Conservation (phyloP, 1,139 yeast genomes). For the Kurtzmaniella quercitrusa region DNA sequence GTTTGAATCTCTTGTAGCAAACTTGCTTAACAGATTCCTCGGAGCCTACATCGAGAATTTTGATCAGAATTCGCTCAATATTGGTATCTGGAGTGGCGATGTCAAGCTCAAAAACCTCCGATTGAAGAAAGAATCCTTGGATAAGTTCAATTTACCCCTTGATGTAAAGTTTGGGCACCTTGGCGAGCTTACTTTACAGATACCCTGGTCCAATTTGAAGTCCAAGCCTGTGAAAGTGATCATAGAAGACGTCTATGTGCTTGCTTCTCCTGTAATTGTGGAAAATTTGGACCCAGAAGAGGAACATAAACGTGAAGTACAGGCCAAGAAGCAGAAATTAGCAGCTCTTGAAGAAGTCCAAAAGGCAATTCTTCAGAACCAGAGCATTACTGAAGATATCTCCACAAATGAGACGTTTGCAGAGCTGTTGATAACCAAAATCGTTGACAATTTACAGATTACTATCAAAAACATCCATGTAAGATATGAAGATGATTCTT, state of each 20-base stretch:
- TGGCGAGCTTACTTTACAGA: slow-evolving; percentile 84
- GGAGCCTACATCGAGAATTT: slow-evolving; percentile 88
- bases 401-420: slow-evolving; percentile 72
- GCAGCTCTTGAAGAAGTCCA: slow-evolving; percentile 63
- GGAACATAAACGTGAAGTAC: slow-evolving; percentile 58
- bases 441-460: slow-evolving; percentile 90
- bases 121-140: slow-evolving; percentile 79
- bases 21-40: slow-evolving; percentile 47
- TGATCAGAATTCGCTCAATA: slow-evolving; percentile 89
- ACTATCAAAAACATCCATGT: slow-evolving; percentile 88
- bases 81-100: slow-evolving; percentile 98
- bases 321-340: slow-evolving; percentile 62
- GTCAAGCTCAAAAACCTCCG: slow-evolving; percentile 77
- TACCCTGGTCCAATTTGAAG: slow-evolving; percentile 95
- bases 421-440: slow-evolving; percentile 81
- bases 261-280: slow-evolving; percentile 67
- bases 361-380: slow-evolving; percentile 39
- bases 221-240: slow-evolving; percentile 87
- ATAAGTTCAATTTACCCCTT: slow-evolving; percentile 77
- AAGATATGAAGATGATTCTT: slow-evolving; percentile 78
- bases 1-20: slow-evolving; percentile 59
- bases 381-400: slow-evolving; percentile 37
- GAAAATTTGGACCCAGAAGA: slow-evolving; percentile 60
- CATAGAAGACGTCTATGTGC: slow-evolving; percentile 82
- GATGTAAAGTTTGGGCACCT: slow-evolving; percentile 89